phyloP scores from a whole-genome alignment of 2,329 filamentous ascomycete species.

The Drechslera avenae region DNA sequence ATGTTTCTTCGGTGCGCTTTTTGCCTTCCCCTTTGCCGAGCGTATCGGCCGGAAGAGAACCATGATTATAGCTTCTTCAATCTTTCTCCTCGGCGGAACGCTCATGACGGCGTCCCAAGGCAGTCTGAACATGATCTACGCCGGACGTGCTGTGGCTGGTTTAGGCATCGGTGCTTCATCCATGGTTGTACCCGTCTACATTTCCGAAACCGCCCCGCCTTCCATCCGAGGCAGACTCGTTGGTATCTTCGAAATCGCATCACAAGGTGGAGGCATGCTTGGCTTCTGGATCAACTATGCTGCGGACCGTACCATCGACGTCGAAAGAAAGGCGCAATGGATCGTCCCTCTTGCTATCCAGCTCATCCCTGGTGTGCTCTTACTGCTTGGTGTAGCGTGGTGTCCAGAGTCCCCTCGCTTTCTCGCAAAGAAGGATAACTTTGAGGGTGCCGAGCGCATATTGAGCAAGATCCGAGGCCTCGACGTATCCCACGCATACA shows the following conservation, averaged over 20 bases:
- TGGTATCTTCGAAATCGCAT: slow-evolving; percentile 70
- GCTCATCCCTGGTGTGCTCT: slow-evolving; percentile 48
- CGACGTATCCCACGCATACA: slow-evolving; percentile 48
- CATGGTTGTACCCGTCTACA: slow-evolving; percentile 48
- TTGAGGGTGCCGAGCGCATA: slow-evolving; percentile 50
- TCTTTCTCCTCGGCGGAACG: slow-evolving; percentile 52
- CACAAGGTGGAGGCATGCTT: slow-evolving; percentile 63
- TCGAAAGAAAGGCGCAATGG: slow-evolving; percentile 61
- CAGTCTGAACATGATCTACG: slow-evolving; percentile 45
- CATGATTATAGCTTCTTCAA: slow-evolving; percentile 52
- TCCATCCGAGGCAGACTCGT: slow-evolving; percentile 68
- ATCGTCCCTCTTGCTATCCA: slow-evolving; percentile 63
- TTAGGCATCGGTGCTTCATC: slow-evolving; percentile 48
- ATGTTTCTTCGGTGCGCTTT: slow-evolving; percentile 49
- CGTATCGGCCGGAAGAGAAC: slow-evolving; percentile 56
- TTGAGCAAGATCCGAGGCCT: slow-evolving; percentile 55
- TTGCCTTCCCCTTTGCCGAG: slow-evolving; percentile 56
- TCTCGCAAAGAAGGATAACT: slow-evolving; percentile 36
- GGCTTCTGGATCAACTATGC: slow-evolving; percentile 54
- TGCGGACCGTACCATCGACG: slow-evolving; percentile 50
- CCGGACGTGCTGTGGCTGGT: slow-evolving; percentile 46
- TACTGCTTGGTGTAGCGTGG: slow-evolving; percentile 45
- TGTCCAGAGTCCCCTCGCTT: slow-evolving; percentile 47
- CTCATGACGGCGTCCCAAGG: slow-evolving; percentile 48
- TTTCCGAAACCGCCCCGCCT: slow-evolving; percentile 58